Evolutionary conservation across 1,284 basidiomycete genomes (phyloP).

Genomic region (Puccinia triticina): DNA sequence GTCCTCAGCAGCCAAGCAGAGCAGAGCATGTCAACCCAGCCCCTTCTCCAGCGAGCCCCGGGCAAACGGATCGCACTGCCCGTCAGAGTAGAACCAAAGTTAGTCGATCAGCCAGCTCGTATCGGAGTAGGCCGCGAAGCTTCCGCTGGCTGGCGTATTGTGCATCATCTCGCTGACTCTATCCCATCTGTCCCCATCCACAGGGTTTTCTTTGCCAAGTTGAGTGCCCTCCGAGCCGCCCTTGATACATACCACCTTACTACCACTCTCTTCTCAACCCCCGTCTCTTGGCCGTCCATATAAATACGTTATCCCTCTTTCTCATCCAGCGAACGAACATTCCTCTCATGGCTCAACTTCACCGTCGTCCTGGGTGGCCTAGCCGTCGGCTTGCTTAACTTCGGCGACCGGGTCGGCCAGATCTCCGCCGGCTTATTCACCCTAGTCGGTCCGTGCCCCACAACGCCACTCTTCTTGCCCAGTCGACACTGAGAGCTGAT

Average conservation of each 20-base stretch:
- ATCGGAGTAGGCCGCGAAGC: too few relatives aligned
- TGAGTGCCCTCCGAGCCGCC: slow-evolving; percentile 59
- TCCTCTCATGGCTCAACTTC: slow-evolving; percentile 80
- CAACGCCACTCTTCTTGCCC: not conserved
- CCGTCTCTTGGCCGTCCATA: too few relatives aligned
- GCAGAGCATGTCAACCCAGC: slow-evolving; percentile 93
- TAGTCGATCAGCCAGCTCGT: slow-evolving; percentile 49
- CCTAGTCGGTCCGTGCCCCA: slow-evolving; percentile 30
- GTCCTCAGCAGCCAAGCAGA: too few relatives aligned
- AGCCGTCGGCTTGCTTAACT: slow-evolving; percentile 93
- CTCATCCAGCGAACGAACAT: slow-evolving; percentile 66
- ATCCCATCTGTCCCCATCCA: not conserved
- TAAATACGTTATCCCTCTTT: too few relatives aligned
- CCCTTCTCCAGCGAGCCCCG: slow-evolving; percentile 88
- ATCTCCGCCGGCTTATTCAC: slow-evolving; percentile 49
- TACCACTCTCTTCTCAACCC: not conserved
- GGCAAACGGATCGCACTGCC: slow-evolving; percentile 89
- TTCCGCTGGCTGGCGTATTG: not conserved
- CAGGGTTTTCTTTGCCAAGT: slow-evolving; percentile 85
- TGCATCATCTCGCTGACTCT: not conserved
- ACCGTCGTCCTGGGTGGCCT: slow-evolving; percentile 89
- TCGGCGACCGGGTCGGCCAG: slow-evolving; percentile 69
- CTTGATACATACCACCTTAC: slow-evolving; percentile 59
- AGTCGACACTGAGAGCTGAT: not conserved
- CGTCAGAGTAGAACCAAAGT: slow-evolving; percentile 86